A percentile compares a stretch with the other conserved stretches of the same genome.
Conservation (phyloP, 352 stramenopile genomes). For the Phytophthora quininea region DNA sequence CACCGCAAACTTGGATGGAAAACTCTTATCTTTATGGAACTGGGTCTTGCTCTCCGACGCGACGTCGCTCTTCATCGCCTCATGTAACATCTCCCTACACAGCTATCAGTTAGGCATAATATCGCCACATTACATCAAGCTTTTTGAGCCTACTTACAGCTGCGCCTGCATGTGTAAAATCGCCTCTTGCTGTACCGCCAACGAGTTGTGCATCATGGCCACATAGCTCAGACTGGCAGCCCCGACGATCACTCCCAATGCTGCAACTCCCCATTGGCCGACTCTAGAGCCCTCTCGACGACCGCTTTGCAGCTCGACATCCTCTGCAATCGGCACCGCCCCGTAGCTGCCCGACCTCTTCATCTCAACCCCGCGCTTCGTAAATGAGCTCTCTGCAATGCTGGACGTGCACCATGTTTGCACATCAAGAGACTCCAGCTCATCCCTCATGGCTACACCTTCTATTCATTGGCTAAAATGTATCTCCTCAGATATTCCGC, state of each 20-base stretch:
- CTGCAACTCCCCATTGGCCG: constrained; percentile 4
- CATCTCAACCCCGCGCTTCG: background rate
- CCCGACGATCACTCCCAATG: constrained; percentile 6
- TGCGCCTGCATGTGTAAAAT: constrained; percentile 23
- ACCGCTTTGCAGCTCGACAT: constrained; percentile 1
- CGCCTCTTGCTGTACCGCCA: constrained; percentile 14
- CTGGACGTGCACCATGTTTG: constrained; percentile 13
- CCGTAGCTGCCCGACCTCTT: constrained; percentile 13
- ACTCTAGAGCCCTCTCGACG: background rate
- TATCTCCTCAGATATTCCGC: constrained; percentile 3
- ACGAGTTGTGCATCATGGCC: constrained; percentile 18
- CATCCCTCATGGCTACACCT: constrained; percentile 8
- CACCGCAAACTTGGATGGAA: constrained; percentile 67
- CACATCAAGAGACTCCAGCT: constrained; percentile 16
- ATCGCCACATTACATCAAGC: background rate
- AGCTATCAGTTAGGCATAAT: background rate
- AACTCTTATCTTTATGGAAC: constrained; percentile 18
- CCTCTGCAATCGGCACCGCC: constrained; percentile 15
- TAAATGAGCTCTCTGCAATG: background rate
- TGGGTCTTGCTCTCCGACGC: constrained; percentile 27
- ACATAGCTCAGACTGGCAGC: constrained; percentile 14
- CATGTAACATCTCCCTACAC: constrained; percentile 55
- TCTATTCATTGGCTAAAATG: background rate
- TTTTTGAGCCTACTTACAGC: constrained; percentile 6
- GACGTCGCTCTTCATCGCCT: constrained; percentile 30